A percentile compares a stretch with the other conserved stretches of the same genome.
phyloP scores from a whole-genome alignment of 768 basidiomycete species.

The Auricularia auricula-judae region DNA sequence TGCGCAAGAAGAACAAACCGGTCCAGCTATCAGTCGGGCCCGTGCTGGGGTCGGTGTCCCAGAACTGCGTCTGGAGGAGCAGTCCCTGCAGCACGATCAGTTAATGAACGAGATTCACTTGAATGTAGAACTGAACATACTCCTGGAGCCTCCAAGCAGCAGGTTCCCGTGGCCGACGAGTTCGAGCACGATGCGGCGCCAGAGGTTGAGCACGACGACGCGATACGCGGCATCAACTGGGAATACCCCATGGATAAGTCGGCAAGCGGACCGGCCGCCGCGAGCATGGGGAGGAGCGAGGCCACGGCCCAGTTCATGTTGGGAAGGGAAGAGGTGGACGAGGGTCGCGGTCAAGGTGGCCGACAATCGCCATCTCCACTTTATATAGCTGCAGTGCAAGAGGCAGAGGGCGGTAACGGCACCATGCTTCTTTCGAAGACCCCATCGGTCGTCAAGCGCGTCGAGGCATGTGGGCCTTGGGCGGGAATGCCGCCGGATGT shows the following conservation, averaged over 20 bases:
- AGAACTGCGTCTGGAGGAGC: conserved; percentile 4
- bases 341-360: no score
- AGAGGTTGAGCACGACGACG: not conserved
- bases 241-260: not conserved
- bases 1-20: not conserved
- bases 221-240: not conserved
- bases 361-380: no score
- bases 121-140: not conserved
- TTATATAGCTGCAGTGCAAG: no score
- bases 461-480: no score
- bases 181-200: not conserved
- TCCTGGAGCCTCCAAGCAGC: not conserved
- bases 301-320: not conserved
- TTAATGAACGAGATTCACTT: not conserved
- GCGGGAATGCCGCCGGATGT: no score
- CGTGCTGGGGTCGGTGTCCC: conserved; percentile 1
- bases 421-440: no score
- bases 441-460: no score
- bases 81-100: not conserved
- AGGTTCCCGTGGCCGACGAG: not conserved
- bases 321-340: no score
- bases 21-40: conserved; percentile 3
- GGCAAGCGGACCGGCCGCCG: not conserved
- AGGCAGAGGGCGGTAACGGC: no score
- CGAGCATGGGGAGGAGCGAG: not conserved